Conservation (phyloP, 1,284 basidiomycete species). For the Sphaerobolus stellatus region DNA sequence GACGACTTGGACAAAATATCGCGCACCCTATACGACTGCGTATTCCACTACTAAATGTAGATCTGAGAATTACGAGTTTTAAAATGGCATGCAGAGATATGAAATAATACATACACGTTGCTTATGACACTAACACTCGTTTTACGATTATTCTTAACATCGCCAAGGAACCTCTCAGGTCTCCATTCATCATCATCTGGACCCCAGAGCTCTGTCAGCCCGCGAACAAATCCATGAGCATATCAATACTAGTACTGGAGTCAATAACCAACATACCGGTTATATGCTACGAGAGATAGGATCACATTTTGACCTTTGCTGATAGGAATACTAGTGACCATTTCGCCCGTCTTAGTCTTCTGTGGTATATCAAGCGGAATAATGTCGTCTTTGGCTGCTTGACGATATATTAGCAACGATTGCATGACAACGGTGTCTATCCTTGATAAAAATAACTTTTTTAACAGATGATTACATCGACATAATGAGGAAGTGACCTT, state of each 20-base stretch:
- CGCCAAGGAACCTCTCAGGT: constrained; percentile 21
- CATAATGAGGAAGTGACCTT: too few species aligned
- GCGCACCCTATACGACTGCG: constrained; percentile 25
- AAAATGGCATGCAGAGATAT: not conserved
- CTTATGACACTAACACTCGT: constrained; percentile 21
- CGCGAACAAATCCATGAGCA: not conserved
- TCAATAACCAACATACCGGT: not conserved
- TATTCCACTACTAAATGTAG: constrained; percentile 17
- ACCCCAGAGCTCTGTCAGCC: constrained; percentile 20
- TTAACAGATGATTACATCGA: too few species aligned
- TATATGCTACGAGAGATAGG: constrained; percentile 22
- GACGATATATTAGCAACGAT: constrained; percentile 19
- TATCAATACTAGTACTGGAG: not conserved
- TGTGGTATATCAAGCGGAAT: constrained; percentile 43
- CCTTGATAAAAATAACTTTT: constrained; percentile 4
- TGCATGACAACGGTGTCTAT: constrained; percentile 30
- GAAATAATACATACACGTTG: constrained; percentile 25
- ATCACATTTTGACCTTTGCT: constrained; percentile 39
- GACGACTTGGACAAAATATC: not conserved
- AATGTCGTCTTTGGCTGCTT: constrained; percentile 38
- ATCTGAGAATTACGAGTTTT: not conserved
- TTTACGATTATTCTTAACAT: constrained; percentile 12
- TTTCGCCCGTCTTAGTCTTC: constrained; percentile 28
- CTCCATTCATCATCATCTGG: constrained; percentile 28
- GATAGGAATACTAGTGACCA: constrained; percentile 33